Evolutionary conservation across 768 basidiomycete genomes (phyloP).

Genomic region (Russula abietina): DNA sequence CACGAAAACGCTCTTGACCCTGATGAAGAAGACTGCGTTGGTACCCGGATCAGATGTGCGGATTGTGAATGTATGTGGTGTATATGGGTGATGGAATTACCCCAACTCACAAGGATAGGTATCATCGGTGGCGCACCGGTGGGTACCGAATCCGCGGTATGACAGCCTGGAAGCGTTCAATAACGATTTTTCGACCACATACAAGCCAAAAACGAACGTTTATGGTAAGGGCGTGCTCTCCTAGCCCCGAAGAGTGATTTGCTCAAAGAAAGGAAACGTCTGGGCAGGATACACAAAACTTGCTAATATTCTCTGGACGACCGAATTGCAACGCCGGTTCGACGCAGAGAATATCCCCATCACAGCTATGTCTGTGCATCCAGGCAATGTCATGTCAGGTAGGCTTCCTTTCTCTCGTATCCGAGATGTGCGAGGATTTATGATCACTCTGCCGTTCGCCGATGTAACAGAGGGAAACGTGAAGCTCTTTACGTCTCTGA

Average conservation of each 20-base stretch:
- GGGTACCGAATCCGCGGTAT: slow-evolving; percentile 11
- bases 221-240: slow-evolving; percentile 20
- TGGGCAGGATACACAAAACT: slow-evolving; percentile 45
- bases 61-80: slow-evolving; percentile 45
- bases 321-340: slow-evolving; percentile 45
- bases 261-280: not conserved
- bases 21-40: slow-evolving; percentile 45
- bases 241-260: not conserved
- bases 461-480: slow-evolving; percentile 21
- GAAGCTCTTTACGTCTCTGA: slow-evolving; percentile 20
- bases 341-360: slow-evolving; percentile 35
- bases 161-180: slow-evolving; percentile 29
- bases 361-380: slow-evolving; percentile 39
- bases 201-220: slow-evolving; percentile 20
- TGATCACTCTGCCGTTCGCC: not conserved
- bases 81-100: not conserved
- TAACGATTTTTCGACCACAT: slow-evolving; percentile 24
- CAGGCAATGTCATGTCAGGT: slow-evolving; percentile 39
- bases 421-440: not conserved
- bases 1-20: slow-evolving; percentile 47
- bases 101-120: slow-evolving; percentile 18
- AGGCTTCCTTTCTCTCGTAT: not conserved
- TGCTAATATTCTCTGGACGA: slow-evolving; percentile 44
- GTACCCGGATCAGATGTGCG: slow-evolving; percentile 50
- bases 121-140: slow-evolving; percentile 17